phyloP scores from a whole-genome alignment of 768 basidiomycete species.

The Rhodotorula diobovata region DNA sequence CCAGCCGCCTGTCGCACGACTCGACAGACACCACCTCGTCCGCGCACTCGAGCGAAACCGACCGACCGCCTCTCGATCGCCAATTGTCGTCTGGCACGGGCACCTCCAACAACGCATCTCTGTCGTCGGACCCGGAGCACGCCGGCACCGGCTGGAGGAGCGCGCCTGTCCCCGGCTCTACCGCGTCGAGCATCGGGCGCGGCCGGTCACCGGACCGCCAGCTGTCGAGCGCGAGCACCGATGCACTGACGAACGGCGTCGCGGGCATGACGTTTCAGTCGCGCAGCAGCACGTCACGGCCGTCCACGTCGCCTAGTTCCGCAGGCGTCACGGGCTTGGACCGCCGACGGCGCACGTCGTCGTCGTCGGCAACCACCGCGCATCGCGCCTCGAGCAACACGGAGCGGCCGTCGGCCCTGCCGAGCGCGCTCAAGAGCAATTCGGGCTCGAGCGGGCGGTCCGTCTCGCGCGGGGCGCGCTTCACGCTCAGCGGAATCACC shows the following conservation, averaged over 20 bases:
- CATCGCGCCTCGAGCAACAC: neutral
- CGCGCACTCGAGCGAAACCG: neutral
- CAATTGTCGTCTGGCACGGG: neutral
- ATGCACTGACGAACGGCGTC: neutral
- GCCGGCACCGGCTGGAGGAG: conserved; percentile 11
- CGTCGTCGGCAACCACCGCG: neutral
- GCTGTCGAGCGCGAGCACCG: no score
- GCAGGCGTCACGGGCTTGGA: neutral
- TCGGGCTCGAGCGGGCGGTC: conserved; percentile 9
- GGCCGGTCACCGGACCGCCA: conserved; percentile 1
- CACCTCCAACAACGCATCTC: neutral
- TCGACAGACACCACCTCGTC: conserved; percentile 8
- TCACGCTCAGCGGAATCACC: conserved; percentile 19
- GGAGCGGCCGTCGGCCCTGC: neutral
- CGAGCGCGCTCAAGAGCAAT: conserved; percentile 1
- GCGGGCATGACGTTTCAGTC: conserved; percentile 13
- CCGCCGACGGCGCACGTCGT: conserved; percentile 5
- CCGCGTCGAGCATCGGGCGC: conserved; percentile 20
- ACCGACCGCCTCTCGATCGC: conserved; percentile 2
- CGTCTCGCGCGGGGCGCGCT: conserved; percentile 21
- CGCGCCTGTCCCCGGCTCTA: conserved; percentile 9
- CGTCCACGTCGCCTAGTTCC: neutral
- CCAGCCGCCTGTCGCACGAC: conserved; percentile 24
- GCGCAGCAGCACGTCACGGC: neutral
- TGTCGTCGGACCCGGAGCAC: conserved; percentile 11